These are phyloP conservation scores for Solanum chacoense DNA, from an alignment of 305 asterid species.

Conservation along the genomic window DNA sequence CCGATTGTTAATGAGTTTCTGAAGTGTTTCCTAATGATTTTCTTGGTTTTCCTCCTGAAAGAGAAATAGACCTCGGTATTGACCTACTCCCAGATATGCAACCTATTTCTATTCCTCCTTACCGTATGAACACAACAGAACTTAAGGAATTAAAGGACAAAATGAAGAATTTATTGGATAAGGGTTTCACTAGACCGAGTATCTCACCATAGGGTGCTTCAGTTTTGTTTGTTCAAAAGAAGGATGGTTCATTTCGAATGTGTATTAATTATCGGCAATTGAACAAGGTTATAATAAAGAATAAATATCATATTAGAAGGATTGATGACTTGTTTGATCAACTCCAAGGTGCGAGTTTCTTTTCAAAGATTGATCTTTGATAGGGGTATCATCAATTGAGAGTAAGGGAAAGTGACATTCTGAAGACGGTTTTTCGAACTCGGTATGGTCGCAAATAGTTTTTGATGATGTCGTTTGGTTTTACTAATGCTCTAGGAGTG, in stretches of 20 bases:
- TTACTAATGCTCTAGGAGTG: no score
- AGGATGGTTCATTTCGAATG: not conserved
- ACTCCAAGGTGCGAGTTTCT: not conserved
- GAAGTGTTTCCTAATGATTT: not conserved
- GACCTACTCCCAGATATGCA: not conserved
- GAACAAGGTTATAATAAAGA: not conserved
- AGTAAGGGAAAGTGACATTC: not conserved
- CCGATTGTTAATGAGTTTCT: not conserved
- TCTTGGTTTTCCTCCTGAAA: not conserved
- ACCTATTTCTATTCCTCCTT: not conserved
- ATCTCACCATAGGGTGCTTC: not conserved
- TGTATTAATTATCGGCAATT: not conserved
- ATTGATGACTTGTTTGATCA: not conserved
- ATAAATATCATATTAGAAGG: not conserved
- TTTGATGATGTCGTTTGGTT: no score
- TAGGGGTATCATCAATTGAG: not conserved
- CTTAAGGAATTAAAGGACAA: not conserved
- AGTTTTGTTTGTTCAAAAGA: not conserved
- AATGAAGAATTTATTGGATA: not conserved
- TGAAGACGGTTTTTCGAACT: no score
- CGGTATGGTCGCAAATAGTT: no score
- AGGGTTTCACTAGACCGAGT: not conserved
- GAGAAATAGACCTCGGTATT: not conserved
- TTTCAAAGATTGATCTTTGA: not conserved
- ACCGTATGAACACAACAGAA: not conserved